These are phyloP conservation scores for Schwanniomyces etchellsii DNA, from an alignment of 1,139 yeast species.

Conservation along the genomic window DNA sequence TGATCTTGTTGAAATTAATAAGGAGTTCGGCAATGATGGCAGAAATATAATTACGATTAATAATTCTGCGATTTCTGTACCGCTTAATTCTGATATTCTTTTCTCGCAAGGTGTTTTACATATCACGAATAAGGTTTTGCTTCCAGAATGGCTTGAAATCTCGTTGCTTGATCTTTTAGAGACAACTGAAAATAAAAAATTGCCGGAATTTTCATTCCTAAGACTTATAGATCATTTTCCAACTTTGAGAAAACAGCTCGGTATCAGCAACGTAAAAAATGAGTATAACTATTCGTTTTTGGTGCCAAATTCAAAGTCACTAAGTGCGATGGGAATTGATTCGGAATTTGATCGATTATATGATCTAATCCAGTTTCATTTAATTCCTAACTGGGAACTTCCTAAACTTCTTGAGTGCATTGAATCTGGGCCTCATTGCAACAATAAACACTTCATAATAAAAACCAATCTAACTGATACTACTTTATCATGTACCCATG, in stretches of 20 bases:
- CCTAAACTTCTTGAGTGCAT: slow-evolving; percentile 28
- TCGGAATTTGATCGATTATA: slow-evolving; percentile 37
- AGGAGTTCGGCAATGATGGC: slow-evolving; percentile 19
- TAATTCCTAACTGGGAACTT: slow-evolving; percentile 52
- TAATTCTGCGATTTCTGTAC: slow-evolving; percentile 21
- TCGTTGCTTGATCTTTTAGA: slow-evolving; percentile 45
- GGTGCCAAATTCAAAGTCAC: slow-evolving; percentile 62
- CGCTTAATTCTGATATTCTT: slow-evolving; percentile 58
- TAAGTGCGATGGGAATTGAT: slow-evolving; percentile 50
- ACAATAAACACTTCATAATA: slow-evolving; percentile 7
- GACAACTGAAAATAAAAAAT: slow-evolving; percentile 40
- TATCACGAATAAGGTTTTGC: slow-evolving; percentile 48
- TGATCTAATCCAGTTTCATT: slow-evolving; percentile 60
- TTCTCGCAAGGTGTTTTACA: slow-evolving; percentile 87
- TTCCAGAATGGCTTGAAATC: slow-evolving; percentile 56
- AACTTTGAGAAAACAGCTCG: slow-evolving; percentile 15
- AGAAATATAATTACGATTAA: slow-evolving; percentile 16
- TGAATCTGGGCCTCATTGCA: slow-evolving; percentile 2
- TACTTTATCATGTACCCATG: slow-evolving; percentile 37
- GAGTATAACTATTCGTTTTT: slow-evolving; percentile 56
- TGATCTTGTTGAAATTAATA: slow-evolving; percentile 21
- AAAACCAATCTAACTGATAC: slow-evolving; percentile 33
- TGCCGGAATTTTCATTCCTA: slow-evolving; percentile 34
- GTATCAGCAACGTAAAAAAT: slow-evolving; percentile 12
- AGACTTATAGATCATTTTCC: slow-evolving; percentile 41